phyloP scores from a whole-genome alignment of 192 early-diverging fungal genomes.

The Podila verticillata region DNA sequence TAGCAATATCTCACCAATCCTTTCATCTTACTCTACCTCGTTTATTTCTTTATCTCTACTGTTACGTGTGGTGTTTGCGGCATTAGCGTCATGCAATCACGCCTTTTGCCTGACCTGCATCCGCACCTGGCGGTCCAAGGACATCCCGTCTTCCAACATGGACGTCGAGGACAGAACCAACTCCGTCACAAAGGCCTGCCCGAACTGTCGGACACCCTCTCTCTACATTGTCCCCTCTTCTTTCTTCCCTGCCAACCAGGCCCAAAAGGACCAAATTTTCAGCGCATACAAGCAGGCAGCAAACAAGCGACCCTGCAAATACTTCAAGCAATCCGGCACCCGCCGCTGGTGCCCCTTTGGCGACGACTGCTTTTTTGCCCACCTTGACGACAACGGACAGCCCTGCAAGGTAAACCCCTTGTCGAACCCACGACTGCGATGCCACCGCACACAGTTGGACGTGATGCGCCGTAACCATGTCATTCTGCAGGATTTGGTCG shows the following conservation, averaged over 20 bases:
- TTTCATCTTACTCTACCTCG: not conserved
- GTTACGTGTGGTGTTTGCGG: too few species aligned
- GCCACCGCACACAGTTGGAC: not conserved
- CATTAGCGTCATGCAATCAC: conserved; percentile 46
- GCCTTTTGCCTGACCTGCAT: conserved; percentile 48
- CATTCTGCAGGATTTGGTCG: not conserved
- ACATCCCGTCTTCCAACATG: conserved; percentile 16
- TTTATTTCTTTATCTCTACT: not conserved
- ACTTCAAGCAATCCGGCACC: conserved; percentile 27
- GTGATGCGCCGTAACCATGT: not conserved
- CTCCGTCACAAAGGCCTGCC: conserved; percentile 48
- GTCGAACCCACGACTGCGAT: conserved; percentile 22
- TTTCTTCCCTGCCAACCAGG: conserved; percentile 28
- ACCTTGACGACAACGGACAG: conserved; percentile 26
- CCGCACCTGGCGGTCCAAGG: conserved; percentile 46
- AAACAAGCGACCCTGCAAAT: conserved; percentile 1
- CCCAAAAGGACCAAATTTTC: conserved; percentile 41
- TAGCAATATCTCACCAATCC: too few species aligned
- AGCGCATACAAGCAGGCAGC: conserved; percentile 20
- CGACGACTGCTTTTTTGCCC: conserved; percentile 42
- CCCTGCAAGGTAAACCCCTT: conserved; percentile 28
- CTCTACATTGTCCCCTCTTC: conserved; percentile 45
- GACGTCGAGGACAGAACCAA: conserved; percentile 1
- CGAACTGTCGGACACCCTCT: conserved; percentile 43
- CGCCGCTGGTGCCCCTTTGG: conserved; percentile 50